Percentiles rank a stretch among this genome's conserved stretches.
phyloP scores from a whole-genome alignment of 2,329 filamentous ascomycete genomes.

The Tolypocladium inflatum region DNA sequence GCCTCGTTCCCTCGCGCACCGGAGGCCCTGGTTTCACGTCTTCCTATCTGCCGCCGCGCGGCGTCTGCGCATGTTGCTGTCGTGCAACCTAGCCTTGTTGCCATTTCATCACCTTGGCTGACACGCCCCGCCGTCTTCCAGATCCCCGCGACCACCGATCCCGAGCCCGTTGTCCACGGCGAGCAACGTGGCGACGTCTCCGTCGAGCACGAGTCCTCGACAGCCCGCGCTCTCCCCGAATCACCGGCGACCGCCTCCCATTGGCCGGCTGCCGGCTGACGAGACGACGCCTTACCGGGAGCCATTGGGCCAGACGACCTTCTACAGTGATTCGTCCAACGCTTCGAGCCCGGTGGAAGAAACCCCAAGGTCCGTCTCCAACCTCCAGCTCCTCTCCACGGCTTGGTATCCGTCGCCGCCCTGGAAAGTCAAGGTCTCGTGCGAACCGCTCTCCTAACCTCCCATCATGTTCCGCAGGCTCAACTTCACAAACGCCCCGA shows the following conservation, averaged over 20 bases:
- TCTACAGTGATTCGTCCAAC: conserved; percentile 26
- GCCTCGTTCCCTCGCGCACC: background rate
- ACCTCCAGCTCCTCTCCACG: background rate
- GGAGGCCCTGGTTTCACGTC: background rate
- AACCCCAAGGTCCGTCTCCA: conserved; percentile 20
- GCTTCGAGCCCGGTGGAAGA: conserved; percentile 21
- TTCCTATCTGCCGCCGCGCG: background rate
- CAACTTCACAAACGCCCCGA: conserved; percentile 23
- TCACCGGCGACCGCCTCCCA: conserved; percentile 14
- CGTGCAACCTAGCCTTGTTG: background rate
- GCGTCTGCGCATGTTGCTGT: background rate
- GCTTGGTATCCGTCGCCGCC: background rate
- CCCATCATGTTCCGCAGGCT: conserved; percentile 12
- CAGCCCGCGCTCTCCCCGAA: conserved; percentile 10
- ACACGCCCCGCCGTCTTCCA: conserved; percentile 12
- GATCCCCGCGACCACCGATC: conserved; percentile 36
- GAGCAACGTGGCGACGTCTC: conserved; percentile 30
- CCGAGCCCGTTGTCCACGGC: conserved; percentile 41
- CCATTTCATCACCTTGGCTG: background rate
- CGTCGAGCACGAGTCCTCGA: conserved; percentile 30
- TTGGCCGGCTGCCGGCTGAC: conserved; percentile 5
- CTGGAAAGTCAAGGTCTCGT: background rate
- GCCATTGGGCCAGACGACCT: conserved; percentile 18
- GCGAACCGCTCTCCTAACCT: background rate
- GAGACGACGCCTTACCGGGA: conserved; percentile 1